A percentile compares a stretch with the other conserved stretches of the same genome.
phyloP scores from a whole-genome alignment of 768 basidiomycete species.

The Agaricus sinodeliciosus region DNA sequence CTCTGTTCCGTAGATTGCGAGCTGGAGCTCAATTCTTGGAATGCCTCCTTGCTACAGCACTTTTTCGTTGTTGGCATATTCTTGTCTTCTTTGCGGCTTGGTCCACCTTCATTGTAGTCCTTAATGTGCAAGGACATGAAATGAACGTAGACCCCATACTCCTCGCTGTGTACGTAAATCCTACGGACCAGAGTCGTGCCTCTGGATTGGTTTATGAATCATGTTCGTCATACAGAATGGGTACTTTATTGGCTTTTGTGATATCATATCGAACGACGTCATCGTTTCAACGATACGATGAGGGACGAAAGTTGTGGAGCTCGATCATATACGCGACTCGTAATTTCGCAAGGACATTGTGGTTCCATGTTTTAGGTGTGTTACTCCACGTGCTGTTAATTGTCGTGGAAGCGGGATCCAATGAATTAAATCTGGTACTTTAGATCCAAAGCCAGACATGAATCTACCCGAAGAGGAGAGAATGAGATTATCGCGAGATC shows the following conservation, averaged over 20 bases:
- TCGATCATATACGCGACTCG: constrained; percentile 54
- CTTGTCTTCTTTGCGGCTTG: constrained; percentile 59
- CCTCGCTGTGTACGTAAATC: constrained; percentile 57
- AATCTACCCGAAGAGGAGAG: constrained; percentile 1
- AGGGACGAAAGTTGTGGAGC: constrained; percentile 64
- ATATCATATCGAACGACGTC: constrained; percentile 68
- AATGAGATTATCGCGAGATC: constrained; percentile 19
- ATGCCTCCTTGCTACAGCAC: constrained; percentile 36
- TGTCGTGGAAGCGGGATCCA: background rate
- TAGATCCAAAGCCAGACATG: constrained; percentile 18
- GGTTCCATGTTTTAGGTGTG: constrained; percentile 63
- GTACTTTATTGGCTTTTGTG: constrained; percentile 72
- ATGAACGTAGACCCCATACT: constrained; percentile 44
- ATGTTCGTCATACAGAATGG: constrained; percentile 23
- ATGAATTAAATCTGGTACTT: background rate
- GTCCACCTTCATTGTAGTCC: constrained; percentile 50
- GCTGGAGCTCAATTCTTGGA: constrained; percentile 31
- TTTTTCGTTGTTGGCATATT: constrained; percentile 62
- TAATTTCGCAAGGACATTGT: constrained; percentile 53
- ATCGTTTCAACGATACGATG: constrained; percentile 72
- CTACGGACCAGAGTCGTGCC: background rate
- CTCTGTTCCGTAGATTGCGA: constrained; percentile 22
- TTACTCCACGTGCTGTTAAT: background rate
- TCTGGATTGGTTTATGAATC: background rate
- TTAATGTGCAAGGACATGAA: constrained; percentile 39